phyloP scores from a whole-genome alignment of 176 grass and related monocot species.

The Aegilops bicornis region DNA sequence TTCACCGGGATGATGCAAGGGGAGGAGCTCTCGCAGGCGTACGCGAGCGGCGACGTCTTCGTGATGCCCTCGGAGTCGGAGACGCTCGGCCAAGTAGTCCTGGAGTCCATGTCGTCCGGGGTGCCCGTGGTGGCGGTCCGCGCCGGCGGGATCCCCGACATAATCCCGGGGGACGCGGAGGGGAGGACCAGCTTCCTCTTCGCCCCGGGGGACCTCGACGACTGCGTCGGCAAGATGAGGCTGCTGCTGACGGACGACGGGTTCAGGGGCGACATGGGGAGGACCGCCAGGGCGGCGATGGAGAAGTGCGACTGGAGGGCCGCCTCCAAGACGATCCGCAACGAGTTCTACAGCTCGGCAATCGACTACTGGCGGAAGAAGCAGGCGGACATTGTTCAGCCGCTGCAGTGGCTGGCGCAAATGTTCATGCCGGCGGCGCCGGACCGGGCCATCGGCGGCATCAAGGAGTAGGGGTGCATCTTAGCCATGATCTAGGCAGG shows the following conservation, averaged over 20 bases:
- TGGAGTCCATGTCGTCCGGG: constrained; percentile 93
- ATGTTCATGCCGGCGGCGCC: constrained; percentile 33
- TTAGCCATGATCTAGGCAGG: not conserved
- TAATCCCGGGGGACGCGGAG: constrained; percentile 77
- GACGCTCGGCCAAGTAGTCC: constrained; percentile 79
- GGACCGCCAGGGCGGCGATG: constrained; percentile 66
- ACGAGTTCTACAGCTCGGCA: constrained; percentile 81
- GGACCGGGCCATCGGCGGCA: constrained; percentile 6
- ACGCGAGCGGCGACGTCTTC: constrained; percentile 74
- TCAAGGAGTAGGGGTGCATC: constrained; percentile 17
- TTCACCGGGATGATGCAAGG: constrained; percentile 96
- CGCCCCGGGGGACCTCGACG: constrained; percentile 65
- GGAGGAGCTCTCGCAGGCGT: constrained; percentile 80
- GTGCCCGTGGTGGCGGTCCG: constrained; percentile 74
- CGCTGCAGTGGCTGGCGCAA: constrained; percentile 57
- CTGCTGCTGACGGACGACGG: constrained; percentile 42
- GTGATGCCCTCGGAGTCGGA: constrained; percentile 96
- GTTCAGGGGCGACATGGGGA: constrained; percentile 66
- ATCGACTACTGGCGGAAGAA: constrained; percentile 94
- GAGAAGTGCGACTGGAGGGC: constrained; percentile 82
- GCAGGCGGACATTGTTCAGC: constrained; percentile 52
- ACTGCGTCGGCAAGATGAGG: constrained; percentile 68
- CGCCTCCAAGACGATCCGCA: constrained; percentile 71
- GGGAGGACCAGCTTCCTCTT: constrained; percentile 82
- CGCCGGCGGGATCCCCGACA: constrained; percentile 73